These are phyloP conservation scores for Trichosporon coremiiforme DNA, from an alignment of 1,284 basidiomycete species.

Conservation along the genomic window DNA sequence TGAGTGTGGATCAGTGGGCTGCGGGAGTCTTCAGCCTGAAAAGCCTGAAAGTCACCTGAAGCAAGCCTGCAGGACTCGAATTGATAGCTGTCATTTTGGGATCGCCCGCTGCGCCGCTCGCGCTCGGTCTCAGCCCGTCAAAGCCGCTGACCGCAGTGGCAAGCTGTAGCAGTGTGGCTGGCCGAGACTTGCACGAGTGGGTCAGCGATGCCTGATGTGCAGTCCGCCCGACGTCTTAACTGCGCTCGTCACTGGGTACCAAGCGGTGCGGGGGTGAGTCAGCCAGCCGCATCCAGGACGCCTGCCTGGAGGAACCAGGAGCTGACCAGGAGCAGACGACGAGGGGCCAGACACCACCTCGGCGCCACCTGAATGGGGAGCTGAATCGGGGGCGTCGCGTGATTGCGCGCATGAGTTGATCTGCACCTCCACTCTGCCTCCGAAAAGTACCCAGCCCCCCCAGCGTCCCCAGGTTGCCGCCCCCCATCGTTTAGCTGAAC, in stretches of 20 bases:
- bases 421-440: constrained; percentile 6
- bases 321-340: no score
- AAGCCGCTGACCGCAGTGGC: neutral
- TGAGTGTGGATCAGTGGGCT: constrained; percentile 8
- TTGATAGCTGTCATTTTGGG: neutral
- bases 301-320: no score
- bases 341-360: neutral
- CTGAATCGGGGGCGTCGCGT: constrained; percentile 5
- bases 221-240: neutral
- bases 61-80: neutral
- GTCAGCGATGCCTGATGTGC: neutral
- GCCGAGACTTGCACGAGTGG: neutral
- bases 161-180: neutral
- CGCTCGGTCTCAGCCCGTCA: neutral
- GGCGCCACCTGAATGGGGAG: constrained; percentile 1
- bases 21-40: neutral
- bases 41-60: no score
- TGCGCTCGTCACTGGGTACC: neutral
- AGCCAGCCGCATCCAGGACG: neutral
- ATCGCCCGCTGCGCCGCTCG: neutral
- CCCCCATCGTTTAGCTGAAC: neutral
- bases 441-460: no score
- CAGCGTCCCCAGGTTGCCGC: neutral
- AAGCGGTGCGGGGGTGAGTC: neutral
- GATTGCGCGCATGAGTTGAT: constrained; percentile 10